Evolutionary conservation across 495 filamentous ascomycete genomes (phyloP).

Genomic region (Poronia punctata): DNA sequence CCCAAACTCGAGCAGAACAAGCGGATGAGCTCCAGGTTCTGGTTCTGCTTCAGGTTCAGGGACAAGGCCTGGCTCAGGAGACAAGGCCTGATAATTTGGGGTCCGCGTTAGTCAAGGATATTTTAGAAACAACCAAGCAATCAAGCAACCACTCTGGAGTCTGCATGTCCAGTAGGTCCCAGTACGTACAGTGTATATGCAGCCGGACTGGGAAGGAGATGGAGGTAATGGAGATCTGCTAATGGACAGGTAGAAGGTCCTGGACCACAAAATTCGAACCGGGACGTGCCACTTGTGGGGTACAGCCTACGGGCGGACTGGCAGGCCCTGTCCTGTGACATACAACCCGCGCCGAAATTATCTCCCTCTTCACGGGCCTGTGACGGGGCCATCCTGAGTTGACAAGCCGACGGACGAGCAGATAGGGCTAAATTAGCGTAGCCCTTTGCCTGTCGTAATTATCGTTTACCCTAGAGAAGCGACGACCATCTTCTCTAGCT

Average conservation of each 20-base stretch:
- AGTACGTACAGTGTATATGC: constrained; percentile 34
- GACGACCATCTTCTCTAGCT: constrained; percentile 18
- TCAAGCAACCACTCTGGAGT: too few species aligned
- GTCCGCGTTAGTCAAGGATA: constrained; percentile 26
- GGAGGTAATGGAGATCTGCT: constrained; percentile 43
- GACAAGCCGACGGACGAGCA: constrained; percentile 6
- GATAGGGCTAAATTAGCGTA: constrained; percentile 3
- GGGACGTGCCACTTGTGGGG: constrained; percentile 26
- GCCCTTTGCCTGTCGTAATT: background rate
- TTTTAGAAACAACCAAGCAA: constrained; percentile 37
- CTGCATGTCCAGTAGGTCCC: constrained; percentile 28
- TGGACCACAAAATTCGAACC: constrained; percentile 25
- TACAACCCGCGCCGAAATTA: constrained; percentile 11
- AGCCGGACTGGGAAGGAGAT: constrained; percentile 50
- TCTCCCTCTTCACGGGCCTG: constrained; percentile 4
- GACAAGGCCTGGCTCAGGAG: too few species aligned
- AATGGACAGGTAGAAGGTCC: constrained; percentile 30
- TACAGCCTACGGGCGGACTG: constrained; percentile 13
- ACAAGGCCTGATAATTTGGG: constrained; percentile 31
- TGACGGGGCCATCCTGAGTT: constrained; percentile 9
- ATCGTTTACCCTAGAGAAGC: background rate
- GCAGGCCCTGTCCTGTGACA: constrained; percentile 16
- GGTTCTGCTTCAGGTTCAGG: too few species aligned
- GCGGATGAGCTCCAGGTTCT: constrained; percentile 30
- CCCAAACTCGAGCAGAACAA: constrained; percentile 21